Evolutionary conservation across 169 alveolate genomes (phyloP), one percentile per base, ranked within the genome.

Genomic region (Plasmodium blacklocki): DNA sequence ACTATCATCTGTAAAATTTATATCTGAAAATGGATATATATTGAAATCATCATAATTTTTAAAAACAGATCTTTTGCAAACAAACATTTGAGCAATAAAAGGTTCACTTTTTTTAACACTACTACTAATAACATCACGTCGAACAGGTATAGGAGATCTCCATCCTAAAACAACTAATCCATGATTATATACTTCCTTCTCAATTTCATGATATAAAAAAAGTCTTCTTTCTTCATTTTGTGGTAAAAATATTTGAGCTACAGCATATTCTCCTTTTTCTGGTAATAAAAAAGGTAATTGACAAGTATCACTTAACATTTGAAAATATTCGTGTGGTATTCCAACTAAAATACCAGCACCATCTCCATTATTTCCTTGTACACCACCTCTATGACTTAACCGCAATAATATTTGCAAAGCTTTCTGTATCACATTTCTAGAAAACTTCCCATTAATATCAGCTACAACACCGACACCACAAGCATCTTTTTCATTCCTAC

Each of bases 381-480:
- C 93, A 2, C 94, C 96, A 14, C 95, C 94, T 73, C 96, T 71
- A 68, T 93, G 96, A 45, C 92, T 90, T 75, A 93, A 70, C 14
- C 91, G 75, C 7, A 85, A 73, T 14, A 93, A 68, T 45, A 89
- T 89, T 86, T 93, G 93, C 18, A 87, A 32, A 14, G 95, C 96
- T 54, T 93, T 92, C 3, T 88, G 88, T 62, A 93, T 68, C 12
- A 89, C 76, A 85, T 66, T 88, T 64, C 95, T 93, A 11, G 95
- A 88, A 26, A 72, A 45, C 62, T 83, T 83, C 32, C 74, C 91
- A 62, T 72, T 54, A n/a, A 93, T 88, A 59, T 88, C 94, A 72
- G 93, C 92, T 32, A 91, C 93, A 2, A 89, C 94, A 3, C 96
- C 96, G 14, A 93, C 94, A 43, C 96, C 96, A 60, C 96, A 93